These are phyloP conservation scores for Sporothrix protearum DNA, from an alignment of 2,329 filamentous ascomycete species.

Conservation along the genomic window DNA sequence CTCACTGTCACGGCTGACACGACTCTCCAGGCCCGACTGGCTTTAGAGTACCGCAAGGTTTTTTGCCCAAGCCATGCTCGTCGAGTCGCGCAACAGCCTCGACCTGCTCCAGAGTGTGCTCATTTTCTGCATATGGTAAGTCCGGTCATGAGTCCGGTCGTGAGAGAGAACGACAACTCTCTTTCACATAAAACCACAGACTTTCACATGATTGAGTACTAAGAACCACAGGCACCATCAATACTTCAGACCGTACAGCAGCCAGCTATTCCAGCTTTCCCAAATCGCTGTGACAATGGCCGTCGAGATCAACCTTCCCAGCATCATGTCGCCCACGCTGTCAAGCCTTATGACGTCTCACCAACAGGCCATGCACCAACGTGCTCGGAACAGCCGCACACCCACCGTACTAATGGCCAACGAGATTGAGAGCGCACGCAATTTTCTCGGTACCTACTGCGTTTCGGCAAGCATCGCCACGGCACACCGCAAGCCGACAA, in stretches of 20 bases:
- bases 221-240: constrained; percentile 27
- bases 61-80: constrained; percentile 28
- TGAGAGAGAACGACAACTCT: too few relatives aligned
- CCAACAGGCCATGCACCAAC: not conserved
- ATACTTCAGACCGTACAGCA: constrained; percentile 26
- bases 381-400: not conserved
- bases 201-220: not conserved
- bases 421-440: constrained; percentile 27
- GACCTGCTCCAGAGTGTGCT: constrained; percentile 30
- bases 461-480: constrained; percentile 28
- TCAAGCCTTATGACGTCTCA: not conserved
- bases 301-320: constrained; percentile 27
- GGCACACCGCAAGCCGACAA: constrained; percentile 28
- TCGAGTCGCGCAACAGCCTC: constrained; percentile 27
- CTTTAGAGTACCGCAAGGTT: constrained; percentile 27
- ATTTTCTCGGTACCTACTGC: constrained; percentile 28
- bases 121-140: constrained; percentile 29
- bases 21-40: constrained; percentile 26
- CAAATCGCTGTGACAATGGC: constrained; percentile 29
- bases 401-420: constrained; percentile 19
- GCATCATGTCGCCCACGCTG: not conserved
- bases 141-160: not conserved
- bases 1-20: constrained; percentile 22
- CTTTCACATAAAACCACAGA: too few relatives aligned
- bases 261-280: constrained; percentile 30